Percentiles rank a stretch among this genome's conserved stretches.
These are phyloP conservation scores for Asterophora parasitica DNA, from an alignment of 768 basidiomycete species.

Conservation along the genomic window DNA sequence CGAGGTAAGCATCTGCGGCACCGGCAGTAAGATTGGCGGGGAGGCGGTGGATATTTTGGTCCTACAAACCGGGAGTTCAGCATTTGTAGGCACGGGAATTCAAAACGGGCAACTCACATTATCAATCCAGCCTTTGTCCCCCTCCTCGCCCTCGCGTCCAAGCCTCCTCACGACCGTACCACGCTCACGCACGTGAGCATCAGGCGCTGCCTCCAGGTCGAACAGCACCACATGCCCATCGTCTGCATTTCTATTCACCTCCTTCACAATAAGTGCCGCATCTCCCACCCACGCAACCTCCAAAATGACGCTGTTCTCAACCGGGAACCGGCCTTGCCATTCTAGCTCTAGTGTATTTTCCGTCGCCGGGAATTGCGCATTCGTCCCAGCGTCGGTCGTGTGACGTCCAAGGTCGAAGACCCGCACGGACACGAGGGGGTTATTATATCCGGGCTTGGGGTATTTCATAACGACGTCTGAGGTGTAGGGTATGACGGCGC, in stretches of 20 bases:
- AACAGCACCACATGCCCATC: conserved; percentile 80
- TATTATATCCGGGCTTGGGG: conserved; percentile 86
- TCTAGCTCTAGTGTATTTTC: conserved; percentile 51
- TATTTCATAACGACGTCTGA: conserved; percentile 68
- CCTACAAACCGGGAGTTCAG: conserved; percentile 31
- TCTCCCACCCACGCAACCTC: conserved; percentile 89
- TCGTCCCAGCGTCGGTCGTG: conserved; percentile 27
- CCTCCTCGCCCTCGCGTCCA: conserved; percentile 80
- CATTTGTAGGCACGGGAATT: not conserved
- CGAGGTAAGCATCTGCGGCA: conserved; percentile 71
- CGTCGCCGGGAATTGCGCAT: conserved; percentile 27
- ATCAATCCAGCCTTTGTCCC: conserved; percentile 94
- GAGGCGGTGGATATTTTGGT: conserved; percentile 58
- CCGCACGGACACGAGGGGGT: conserved; percentile 79
- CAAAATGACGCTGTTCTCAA: conserved; percentile 63
- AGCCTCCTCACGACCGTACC: conserved; percentile 69
- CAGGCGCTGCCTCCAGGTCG: conserved; percentile 35
- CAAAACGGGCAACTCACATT: conserved; percentile 43
- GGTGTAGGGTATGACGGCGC: conserved; percentile 77
- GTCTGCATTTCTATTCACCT: conserved; percentile 80
- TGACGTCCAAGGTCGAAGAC: conserved; percentile 74
- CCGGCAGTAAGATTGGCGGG: conserved; percentile 37
- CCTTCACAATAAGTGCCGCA: conserved; percentile 72
- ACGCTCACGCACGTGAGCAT: conserved; percentile 23
- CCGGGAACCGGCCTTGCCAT: conserved; percentile 59